Evolutionary conservation across 73 alveolate species (phyloP).

Genomic region (Paramecium sonneborni): DNA sequence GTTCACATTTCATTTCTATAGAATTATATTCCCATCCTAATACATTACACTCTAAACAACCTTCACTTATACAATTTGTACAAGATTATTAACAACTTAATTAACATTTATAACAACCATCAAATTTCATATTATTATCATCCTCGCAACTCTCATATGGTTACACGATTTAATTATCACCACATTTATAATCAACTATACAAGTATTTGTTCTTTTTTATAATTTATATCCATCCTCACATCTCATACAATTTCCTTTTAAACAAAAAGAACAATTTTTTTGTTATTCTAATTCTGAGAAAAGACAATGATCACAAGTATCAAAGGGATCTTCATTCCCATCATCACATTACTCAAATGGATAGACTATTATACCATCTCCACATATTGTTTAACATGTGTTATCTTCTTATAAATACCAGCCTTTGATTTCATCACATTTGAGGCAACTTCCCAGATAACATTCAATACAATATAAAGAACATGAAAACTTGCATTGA

Average conservation of each 20-base stretch:
- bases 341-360: not conserved
- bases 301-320: not conserved
- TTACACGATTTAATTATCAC: not conserved
- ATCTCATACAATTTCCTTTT: not conserved
- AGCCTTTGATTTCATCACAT: not conserved
- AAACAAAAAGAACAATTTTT: not conserved
- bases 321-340: not conserved
- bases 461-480: not conserved
- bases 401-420: not conserved
- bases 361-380: not conserved
- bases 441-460: not conserved
- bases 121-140: not conserved
- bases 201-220: not conserved
- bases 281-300: not conserved
- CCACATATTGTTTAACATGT: slow-evolving; percentile 53
- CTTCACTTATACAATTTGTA: not conserved
- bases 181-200: not conserved
- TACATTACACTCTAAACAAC: not conserved
- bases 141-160: not conserved
- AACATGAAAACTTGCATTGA: not conserved
- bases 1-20: not conserved
- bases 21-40: not conserved
- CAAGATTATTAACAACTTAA: not conserved
- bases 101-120: not conserved
- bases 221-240: not conserved